phyloP scores from a whole-genome alignment of 176 grass and related monocot genomes.

The Otatea glauca region DNA sequence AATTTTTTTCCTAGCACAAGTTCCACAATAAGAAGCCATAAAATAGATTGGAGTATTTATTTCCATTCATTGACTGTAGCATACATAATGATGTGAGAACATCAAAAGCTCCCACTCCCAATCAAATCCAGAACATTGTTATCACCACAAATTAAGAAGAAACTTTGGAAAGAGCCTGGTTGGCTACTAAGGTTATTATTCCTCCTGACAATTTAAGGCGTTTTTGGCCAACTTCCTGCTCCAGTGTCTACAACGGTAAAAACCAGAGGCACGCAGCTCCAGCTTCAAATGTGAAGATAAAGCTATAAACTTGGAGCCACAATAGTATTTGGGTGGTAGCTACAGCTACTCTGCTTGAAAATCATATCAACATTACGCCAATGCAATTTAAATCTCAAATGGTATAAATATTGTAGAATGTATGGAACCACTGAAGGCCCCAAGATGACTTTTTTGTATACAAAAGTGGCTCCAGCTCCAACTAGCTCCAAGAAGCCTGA shows the following conservation, averaged over 20 bases:
- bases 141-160: conserved; percentile 6
- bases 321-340: neutral
- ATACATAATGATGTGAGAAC: conserved; percentile 1
- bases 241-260: neutral
- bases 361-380: neutral
- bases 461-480: conserved; percentile 4
- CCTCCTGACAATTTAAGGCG: neutral
- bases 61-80: neutral
- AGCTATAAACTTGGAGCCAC: neutral
- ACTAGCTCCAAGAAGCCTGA: conserved; percentile 1
- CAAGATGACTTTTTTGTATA: neutral
- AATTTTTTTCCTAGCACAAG: neutral
- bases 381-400: conserved; percentile 9
- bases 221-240: neutral
- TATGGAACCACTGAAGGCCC: conserved; percentile 10
- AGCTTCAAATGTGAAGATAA: conserved; percentile 3
- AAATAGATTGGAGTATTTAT: conserved; percentile 2
- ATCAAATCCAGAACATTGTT: neutral
- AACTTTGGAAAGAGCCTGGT: neutral
- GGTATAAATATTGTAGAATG: neutral
- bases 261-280: conserved; percentile 16
- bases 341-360: conserved; percentile 6
- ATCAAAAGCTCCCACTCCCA: conserved; percentile 18
- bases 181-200: conserved; percentile 3
- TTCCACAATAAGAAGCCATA: neutral